Base-by-base conservation (phyloP, 257 asterid species). In the Nicotiana undulata region DNA sequence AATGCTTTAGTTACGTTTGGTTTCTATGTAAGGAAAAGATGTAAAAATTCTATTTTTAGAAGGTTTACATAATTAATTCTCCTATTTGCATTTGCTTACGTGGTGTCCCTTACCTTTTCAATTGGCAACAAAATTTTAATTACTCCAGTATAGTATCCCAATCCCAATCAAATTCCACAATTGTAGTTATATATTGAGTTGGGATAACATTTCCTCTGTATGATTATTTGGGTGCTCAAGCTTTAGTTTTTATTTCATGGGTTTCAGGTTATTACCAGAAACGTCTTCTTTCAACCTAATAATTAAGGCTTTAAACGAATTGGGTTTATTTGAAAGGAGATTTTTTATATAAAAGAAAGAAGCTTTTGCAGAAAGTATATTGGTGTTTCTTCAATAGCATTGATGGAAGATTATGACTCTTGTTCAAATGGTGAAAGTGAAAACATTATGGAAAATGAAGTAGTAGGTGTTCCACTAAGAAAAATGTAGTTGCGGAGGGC, bases 221-320 rank as follows among this genome's bases (percentile, higher is more conserved):
- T 76, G 20, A 65, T 18, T 5, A 20, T 26, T 24, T 34, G 59
- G 55, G 44, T 40, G 75, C 9, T 66, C 75, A 85, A 80, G 64
- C 22, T 80, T 61, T 75, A n/a, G 18, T 78, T 81, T 87, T 83
- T 80, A 81, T 77, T 90, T 79, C 81, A 90, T 88, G 96, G 90
- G 86, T 81, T 58, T 81, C 82, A 77, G 86, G 76, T 79, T 85
- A 68, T 80, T 83, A 40, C 60, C 87, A 29, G 82, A 85, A 82
- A 86, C 66, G 60, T 79, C 74, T 26, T 81, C 79, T 11, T 77
- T 84, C 63, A 40, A 63, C 79, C 65, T 77, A 51, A 82, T 82
- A 77, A 76, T 40, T 32, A 67, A 75, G 59, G 59, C 79, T 56
- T 82, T 81, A 24, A 29, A n/a, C 67, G 60, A 82, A 56, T 81